Conservation (phyloP, 441 rosid species). For the Aquilaria agallochum region DNA sequence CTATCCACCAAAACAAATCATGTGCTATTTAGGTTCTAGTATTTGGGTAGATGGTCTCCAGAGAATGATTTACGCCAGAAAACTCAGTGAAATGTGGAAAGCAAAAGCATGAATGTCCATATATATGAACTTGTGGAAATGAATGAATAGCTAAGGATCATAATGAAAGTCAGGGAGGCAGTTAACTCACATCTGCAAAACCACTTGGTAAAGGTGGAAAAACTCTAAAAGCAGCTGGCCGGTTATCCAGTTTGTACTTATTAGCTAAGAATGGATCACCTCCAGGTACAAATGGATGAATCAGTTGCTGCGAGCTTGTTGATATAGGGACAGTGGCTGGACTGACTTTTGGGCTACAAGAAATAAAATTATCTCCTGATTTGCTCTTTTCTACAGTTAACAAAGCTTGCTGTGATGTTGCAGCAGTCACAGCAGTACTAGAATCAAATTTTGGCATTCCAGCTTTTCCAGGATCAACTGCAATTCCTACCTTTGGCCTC, state of each 20-base stretch:
- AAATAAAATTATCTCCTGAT: no score
- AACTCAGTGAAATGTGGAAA: background rate
- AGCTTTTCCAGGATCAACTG: conserved; percentile 35
- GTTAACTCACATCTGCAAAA: conserved; percentile 63
- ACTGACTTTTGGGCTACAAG: background rate
- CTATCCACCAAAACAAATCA: no score
- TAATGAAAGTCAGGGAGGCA: conserved; percentile 21
- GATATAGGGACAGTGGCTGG: no score
- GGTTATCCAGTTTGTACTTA: conserved; percentile 86
- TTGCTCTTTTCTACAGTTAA: no score
- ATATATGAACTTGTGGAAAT: background rate
- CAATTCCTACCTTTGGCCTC: conserved; percentile 50
- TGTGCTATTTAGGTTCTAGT: background rate
- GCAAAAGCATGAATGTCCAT: background rate
- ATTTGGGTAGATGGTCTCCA: background rate
- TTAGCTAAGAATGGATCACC: conserved; percentile 35
- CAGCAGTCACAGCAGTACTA: conserved; percentile 23
- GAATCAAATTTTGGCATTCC: conserved; percentile 33
- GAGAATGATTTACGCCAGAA: background rate
- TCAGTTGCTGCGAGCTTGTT: no score
- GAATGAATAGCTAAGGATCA: background rate
- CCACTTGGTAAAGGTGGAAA: conserved; percentile 75
- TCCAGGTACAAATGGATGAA: no score
- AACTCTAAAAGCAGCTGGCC: conserved; percentile 70
- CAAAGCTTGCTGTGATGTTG: conserved; percentile 27